Base-by-base conservation (phyloP, 2,329 filamentous ascomycete species). In the Fusarium oligoseptatum region DNA sequence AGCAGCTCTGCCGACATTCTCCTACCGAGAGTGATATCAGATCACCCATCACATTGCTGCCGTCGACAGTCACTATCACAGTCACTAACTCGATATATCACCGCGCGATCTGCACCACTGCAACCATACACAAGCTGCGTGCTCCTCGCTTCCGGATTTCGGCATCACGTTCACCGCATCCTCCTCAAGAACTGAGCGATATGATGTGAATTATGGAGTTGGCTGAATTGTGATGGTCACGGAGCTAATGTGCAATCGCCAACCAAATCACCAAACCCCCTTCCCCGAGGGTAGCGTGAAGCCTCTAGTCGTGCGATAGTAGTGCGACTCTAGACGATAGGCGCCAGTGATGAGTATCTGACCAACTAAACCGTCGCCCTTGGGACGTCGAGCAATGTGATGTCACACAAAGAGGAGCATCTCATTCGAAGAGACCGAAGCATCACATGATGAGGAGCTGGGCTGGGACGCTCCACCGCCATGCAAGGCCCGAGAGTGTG, bases 401-500 rank as follows among this genome's bases (percentile, higher is more conserved):
- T 68, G 48, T 75, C 73, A 71, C 73, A 73, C 60, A 11, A 64
- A 73, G 60, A 63, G 11, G 36, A 64, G 52, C 34, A 58, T 63
- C 62, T 66, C 70, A 75, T 73, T 75, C 52, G 67, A 75, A 75
- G 72, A 60, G 20, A 34, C 64, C 12, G 36, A 58, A 37, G 60
- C 72, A 71, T 75, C 73, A 75, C 73, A 75, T 75, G 72, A 75
- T 73, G 61, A 55, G 32, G 60, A 64, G 17, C 20, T 29, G 32
- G 43, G 60, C 55, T 67, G 58, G 43, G 11, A 70, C 34, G 58
- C 57, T 68, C 60, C 63, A 73, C 66, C 64, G 66, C 64, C 55
- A 58, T 58, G 58, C 52, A 66, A 68, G 70, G 70, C 70, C 73
- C 73, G 61, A 71, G 63, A 71, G 60, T 45, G 36, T 71, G 73